These are phyloP conservation scores for Xylaria sp. DNA, from an alignment of 2,329 filamentous ascomycete species.

Conservation along the genomic window DNA sequence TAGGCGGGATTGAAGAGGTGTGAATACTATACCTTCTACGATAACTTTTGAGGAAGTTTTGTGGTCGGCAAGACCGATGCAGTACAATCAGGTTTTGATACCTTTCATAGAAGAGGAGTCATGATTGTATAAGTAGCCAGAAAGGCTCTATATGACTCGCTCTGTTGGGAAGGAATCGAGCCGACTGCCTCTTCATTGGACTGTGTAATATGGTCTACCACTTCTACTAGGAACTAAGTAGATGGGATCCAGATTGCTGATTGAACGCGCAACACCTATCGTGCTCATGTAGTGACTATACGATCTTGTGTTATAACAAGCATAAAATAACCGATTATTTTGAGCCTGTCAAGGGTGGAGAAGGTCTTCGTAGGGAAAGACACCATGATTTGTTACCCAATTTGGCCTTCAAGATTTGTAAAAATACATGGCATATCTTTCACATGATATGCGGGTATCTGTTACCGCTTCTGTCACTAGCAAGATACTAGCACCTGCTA, in stretches of 20 bases:
- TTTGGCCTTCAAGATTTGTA: background rate
- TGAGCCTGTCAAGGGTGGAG: background rate
- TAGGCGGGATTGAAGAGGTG: background rate
- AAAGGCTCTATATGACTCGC: background rate
- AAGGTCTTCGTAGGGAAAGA: background rate
- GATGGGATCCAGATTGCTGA: background rate
- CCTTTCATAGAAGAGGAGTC: background rate
- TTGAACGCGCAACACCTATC: background rate
- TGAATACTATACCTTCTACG: background rate
- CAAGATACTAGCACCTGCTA: background rate
- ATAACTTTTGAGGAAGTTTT: background rate
- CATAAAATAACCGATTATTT: background rate
- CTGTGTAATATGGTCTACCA: background rate
- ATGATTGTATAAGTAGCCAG: background rate
- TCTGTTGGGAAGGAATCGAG: background rate
- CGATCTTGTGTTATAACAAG: background rate
- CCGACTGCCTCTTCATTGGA: background rate
- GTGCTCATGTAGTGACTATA: background rate
- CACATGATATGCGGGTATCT: background rate
- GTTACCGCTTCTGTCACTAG: constrained; percentile 5
- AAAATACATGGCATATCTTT: background rate
- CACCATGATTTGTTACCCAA: background rate
- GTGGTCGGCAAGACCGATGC: background rate
- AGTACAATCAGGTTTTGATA: background rate
- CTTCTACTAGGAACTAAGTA: background rate